A percentile compares a stretch with the other conserved stretches of the same genome.
These are phyloP conservation scores for Mycena sanguinolenta DNA, from an alignment of 768 basidiomycete species.

Conservation along the genomic window DNA sequence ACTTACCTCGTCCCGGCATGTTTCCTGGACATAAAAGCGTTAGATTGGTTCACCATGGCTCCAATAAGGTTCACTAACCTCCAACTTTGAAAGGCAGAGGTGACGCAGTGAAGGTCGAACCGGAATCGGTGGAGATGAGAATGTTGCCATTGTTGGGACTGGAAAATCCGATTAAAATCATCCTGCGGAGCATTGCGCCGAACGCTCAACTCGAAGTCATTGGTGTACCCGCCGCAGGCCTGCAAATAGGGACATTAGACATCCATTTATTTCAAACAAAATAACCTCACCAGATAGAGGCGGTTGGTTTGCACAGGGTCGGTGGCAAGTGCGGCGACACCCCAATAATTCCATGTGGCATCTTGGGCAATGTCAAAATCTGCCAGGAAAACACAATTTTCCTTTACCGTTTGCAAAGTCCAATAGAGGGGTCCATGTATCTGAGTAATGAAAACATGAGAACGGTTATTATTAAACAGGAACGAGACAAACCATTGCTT, in stretches of 20 bases:
- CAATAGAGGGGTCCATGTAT: conserved; percentile 72
- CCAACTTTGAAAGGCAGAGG: conserved; percentile 75
- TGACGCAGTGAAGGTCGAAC: conserved; percentile 66
- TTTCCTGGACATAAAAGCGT: conserved; percentile 53
- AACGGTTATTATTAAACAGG: neutral
- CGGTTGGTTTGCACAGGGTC: conserved; percentile 70
- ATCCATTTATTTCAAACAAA: no score
- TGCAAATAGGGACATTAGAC: conserved; percentile 31
- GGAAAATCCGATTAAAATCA: conserved; percentile 55
- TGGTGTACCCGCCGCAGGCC: conserved; percentile 75
- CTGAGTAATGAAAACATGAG: conserved; percentile 31
- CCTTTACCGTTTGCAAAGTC: conserved; percentile 59
- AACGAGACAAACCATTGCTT: conserved; percentile 43
- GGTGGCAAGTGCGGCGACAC: conserved; percentile 72
- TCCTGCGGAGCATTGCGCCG: neutral
- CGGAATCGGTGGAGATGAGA: conserved; percentile 69
- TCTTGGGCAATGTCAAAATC: conserved; percentile 30
- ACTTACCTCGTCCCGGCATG: conserved; percentile 68
- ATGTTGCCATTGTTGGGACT: conserved; percentile 73
- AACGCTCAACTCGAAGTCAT: conserved; percentile 39
- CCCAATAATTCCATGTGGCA: conserved; percentile 71
- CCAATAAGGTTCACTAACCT: conserved; percentile 48
- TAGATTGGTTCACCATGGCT: conserved; percentile 4
- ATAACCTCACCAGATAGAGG: conserved; percentile 59
- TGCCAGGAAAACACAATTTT: neutral